Percentiles rank a stretch among this genome's conserved stretches.
These are phyloP conservation scores for Pyricularia pennisetigena DNA, from an alignment of 2,329 filamentous ascomycete species.

Conservation along the genomic window DNA sequence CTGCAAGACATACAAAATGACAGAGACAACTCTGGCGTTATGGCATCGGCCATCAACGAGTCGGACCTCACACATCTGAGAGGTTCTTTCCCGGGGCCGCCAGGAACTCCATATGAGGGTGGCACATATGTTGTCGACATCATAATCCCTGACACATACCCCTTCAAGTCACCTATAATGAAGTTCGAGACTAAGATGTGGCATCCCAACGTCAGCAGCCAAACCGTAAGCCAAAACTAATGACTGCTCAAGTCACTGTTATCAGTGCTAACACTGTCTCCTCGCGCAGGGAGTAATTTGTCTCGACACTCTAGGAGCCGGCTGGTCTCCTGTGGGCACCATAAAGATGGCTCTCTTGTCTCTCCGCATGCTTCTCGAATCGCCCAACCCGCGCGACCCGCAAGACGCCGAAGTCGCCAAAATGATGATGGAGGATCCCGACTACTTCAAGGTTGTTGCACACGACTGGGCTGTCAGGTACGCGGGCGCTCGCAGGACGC, in stretches of 20 bases:
- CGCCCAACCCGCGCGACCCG: constrained; percentile 89
- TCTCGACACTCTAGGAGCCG: constrained; percentile 78
- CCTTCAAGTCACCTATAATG: constrained; percentile 88
- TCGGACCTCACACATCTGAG: constrained; percentile 72
- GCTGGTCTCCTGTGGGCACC: constrained; percentile 93
- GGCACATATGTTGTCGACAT: constrained; percentile 79
- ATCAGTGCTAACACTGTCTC: background rate
- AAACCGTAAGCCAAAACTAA: constrained; percentile 55
- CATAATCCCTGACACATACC: constrained; percentile 77
- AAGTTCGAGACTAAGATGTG: constrained; percentile 88
- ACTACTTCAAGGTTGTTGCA: constrained; percentile 71
- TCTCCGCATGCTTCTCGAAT: constrained; percentile 84
- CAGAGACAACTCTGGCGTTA: constrained; percentile 62
- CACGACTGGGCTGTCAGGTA: constrained; percentile 84
- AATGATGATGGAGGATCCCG: constrained; percentile 74
- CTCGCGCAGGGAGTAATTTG: constrained; percentile 77
- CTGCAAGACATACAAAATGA: constrained; percentile 67
- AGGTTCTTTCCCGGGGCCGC: constrained; percentile 76
- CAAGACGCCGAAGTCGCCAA: constrained; percentile 92
- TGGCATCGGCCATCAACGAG: constrained; percentile 52
- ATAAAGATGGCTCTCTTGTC: constrained; percentile 94
- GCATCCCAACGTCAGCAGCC: constrained; percentile 94
- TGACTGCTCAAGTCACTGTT: no score
- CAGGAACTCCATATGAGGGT: constrained; percentile 87
- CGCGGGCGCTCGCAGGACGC: constrained; percentile 58